These are phyloP conservation scores for Chrysosporium queenslandicum DNA, from an alignment of 2,329 filamentous ascomycete genomes.

Conservation along the genomic window DNA sequence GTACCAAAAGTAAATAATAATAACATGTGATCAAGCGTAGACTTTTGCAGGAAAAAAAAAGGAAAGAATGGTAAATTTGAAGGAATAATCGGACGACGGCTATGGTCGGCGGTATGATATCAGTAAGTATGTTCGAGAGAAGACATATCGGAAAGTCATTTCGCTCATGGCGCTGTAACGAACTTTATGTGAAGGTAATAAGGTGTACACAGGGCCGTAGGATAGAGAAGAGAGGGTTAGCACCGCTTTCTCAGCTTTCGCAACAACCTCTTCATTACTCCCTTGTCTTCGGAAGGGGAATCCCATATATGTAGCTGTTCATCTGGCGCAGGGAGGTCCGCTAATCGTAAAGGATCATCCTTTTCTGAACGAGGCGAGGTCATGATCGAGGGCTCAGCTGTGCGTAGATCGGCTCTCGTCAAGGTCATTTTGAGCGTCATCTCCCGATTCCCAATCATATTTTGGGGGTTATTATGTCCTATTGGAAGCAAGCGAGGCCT, in stretches of 20 bases:
- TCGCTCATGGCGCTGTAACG: not conserved
- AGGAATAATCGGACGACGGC: too few relatives aligned
- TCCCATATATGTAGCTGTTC: conserved; percentile 37
- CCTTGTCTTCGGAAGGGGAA: conserved; percentile 32
- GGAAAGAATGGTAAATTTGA: not conserved
- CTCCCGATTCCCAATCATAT: conserved; percentile 57
- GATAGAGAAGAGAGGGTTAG: not conserved
- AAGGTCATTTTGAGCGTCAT: conserved; percentile 97
- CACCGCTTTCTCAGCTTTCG: conserved; percentile 30
- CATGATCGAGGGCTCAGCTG: conserved; percentile 15
- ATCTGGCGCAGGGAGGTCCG: conserved; percentile 41
- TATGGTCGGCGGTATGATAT: too few relatives aligned
- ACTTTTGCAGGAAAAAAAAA: not conserved
- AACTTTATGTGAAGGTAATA: not conserved
- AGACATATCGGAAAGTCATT: not conserved
- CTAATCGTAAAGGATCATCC: conserved; percentile 47
- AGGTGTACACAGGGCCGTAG: not conserved
- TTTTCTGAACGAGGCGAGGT: conserved; percentile 32
- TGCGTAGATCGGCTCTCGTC: conserved; percentile 73
- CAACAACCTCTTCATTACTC: conserved; percentile 38
- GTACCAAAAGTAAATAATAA: not conserved
- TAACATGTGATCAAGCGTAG: not conserved
- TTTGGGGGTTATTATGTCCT: conserved; percentile 37
- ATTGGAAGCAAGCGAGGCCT: conserved; percentile 1
- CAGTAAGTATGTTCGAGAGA: not conserved